phyloP scores from a whole-genome alignment of 176 grass and related monocot genomes.

The Ensete glaucum region DNA sequence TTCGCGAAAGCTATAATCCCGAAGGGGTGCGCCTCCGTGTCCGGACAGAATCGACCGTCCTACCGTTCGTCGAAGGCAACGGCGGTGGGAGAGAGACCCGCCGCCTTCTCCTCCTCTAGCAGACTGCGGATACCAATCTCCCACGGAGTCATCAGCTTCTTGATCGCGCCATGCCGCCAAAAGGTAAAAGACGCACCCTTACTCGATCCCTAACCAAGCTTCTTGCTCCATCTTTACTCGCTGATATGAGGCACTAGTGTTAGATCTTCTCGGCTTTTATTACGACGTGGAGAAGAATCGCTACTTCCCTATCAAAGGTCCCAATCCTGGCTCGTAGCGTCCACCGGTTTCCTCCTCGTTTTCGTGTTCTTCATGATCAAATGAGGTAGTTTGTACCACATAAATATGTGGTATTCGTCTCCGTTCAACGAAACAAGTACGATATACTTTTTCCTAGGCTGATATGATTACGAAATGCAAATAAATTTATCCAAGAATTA shows the following conservation, averaged over 20 bases:
- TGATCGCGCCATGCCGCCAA: neutral
- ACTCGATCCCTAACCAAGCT: neutral
- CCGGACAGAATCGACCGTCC: no score
- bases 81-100: neutral
- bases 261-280: conserved; percentile 73
- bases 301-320: conserved; percentile 59
- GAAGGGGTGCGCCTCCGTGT: no score
- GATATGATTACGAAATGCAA: neutral
- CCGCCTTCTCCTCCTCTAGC: neutral
- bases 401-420: no score
- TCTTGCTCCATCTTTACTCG: neutral
- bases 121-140: neutral
- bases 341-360: conserved; percentile 7
- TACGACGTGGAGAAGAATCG: conserved; percentile 78
- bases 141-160: neutral
- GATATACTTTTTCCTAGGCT: neutral
- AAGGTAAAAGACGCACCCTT: neutral
- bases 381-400: no score
- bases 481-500: neutral
- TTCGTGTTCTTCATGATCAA: neutral
- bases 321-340: conserved; percentile 47
- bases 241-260: neutral
- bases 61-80: no score
- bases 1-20: no score
- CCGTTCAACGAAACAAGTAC: neutral